Evolutionary conservation across 2,329 filamentous ascomycete species (phyloP), one percentile per base, ranked within the genome.

Genomic region (Hypomyces perniciosus): DNA sequence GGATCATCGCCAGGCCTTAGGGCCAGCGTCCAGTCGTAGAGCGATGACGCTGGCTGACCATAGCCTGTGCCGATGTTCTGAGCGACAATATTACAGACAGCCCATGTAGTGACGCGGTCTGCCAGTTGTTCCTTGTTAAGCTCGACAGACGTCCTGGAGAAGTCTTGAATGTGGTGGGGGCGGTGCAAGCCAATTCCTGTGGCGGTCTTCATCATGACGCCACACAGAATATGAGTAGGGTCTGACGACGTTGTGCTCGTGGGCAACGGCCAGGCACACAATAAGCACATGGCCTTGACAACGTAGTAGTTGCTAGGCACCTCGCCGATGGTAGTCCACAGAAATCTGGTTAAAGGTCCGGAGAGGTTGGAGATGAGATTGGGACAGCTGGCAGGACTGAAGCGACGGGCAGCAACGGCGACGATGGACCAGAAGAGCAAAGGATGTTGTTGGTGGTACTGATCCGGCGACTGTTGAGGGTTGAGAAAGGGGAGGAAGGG

Each of bases 361-460:
- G 86, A 83, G 7, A 92, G 74, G 50, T 83, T 80, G 42, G 79
- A 81, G 48, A 92, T 75, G 31, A 91, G 74, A 10, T 74, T 76
- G 1, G 79, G 79, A 54, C 86, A 84, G 46, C 66, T 69, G 39
- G 59, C 54, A 1, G 75, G 70, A 39, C 75, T 74, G 62, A 85
- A 90, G 37, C 87, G 83, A 46, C 88, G 81, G 39, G 86, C 82
- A 26, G 87, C 87, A 50, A 90, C 84, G 34, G 86, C 80, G 42
- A 91, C 75, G 53, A 92, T 85, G 44, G 86, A 80, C 90, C 90
- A 96, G 68, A 95, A 95, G 1, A 96, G 78, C 10, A 96, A 75
- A 4, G 84, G 83, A 46, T 90, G 86, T 60, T 92, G 85, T 53
- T 84, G 79, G 62, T 86, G 86, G 65, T 88, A 93, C 52, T 83